phyloP scores from a whole-genome alignment of 2,329 filamentous ascomycete genomes.

The Penicillium decumbens region DNA sequence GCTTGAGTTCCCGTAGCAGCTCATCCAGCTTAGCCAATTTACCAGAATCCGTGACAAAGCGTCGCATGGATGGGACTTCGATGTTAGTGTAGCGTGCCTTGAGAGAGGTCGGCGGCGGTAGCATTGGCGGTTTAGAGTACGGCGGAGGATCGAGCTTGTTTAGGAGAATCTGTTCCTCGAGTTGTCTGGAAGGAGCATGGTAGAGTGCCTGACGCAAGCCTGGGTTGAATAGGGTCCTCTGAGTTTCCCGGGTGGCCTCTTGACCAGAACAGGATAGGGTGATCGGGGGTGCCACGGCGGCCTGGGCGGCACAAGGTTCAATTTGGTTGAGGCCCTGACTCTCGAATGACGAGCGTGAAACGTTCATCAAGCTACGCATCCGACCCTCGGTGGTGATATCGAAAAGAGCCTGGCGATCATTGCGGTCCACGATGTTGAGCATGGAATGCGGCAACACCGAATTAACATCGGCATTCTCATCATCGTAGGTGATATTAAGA shows the following conservation, averaged over 20 bases:
- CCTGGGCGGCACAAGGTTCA: slow-evolving; percentile 75
- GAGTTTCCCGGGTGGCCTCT: slow-evolving; percentile 57
- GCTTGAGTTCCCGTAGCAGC: slow-evolving; percentile 83
- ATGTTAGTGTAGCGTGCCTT: slow-evolving; percentile 87
- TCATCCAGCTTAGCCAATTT: slow-evolving; percentile 90
- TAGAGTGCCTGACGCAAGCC: slow-evolving; percentile 70
- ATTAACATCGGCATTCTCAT: slow-evolving; percentile 52
- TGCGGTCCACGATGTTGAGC: slow-evolving; percentile 71
- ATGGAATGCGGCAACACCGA: slow-evolving; percentile 72
- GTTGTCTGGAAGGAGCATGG: slow-evolving; percentile 53
- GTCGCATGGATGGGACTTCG: slow-evolving; percentile 88
- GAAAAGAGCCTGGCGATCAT: slow-evolving; percentile 61
- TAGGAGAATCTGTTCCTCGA: slow-evolving; percentile 72
- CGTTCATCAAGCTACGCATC: slow-evolving; percentile 71
- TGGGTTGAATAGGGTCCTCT: slow-evolving; percentile 73
- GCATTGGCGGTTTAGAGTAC: slow-evolving; percentile 60
- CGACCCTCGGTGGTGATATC: slow-evolving; percentile 68
- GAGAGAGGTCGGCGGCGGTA: slow-evolving; percentile 74
- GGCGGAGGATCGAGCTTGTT: slow-evolving; percentile 59
- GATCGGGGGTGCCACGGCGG: slow-evolving; percentile 78
- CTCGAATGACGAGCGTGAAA: slow-evolving; percentile 62
- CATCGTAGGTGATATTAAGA: slow-evolving; percentile 64
- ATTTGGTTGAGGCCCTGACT: slow-evolving; percentile 69
- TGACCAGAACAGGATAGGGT: slow-evolving; percentile 71
- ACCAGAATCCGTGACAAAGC: slow-evolving; percentile 95